Conservation (phyloP, 495 filamentous ascomycete species). For the Aspergillus funiculosus region DNA sequence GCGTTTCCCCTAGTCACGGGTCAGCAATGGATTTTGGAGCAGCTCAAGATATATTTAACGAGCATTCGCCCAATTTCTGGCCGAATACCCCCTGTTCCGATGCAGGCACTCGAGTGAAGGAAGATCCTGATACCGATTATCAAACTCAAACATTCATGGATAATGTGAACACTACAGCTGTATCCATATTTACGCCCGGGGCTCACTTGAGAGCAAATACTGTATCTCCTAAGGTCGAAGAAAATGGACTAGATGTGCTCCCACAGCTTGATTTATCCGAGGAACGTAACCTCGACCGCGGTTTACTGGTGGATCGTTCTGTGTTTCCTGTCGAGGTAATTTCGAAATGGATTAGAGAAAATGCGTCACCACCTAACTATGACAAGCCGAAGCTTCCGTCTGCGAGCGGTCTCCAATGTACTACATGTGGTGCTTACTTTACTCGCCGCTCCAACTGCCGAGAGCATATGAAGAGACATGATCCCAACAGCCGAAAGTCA, state of each 20-base stretch:
- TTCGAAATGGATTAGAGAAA: slow-evolving; percentile 12
- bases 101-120: slow-evolving; percentile 11
- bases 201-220: neutral
- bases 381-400: slow-evolving; percentile 14
- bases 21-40: slow-evolving; percentile 16
- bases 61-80: slow-evolving; percentile 21
- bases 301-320: neutral
- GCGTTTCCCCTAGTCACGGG: slow-evolving; percentile 25
- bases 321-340: slow-evolving; percentile 9
- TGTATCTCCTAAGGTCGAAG: neutral
- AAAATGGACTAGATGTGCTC: neutral
- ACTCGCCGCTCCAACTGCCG: slow-evolving; percentile 86
- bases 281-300: neutral
- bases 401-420: slow-evolving; percentile 59
- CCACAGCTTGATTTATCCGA: slow-evolving; percentile 1
- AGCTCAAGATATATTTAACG: slow-evolving; percentile 9
- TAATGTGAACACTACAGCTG: neutral
- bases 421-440: slow-evolving; percentile 73
- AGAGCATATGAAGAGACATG: slow-evolving; percentile 84
- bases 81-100: slow-evolving; percentile 20
- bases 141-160: slow-evolving; percentile 12
- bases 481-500: slow-evolving; percentile 64
- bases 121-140: slow-evolving; percentile 10
- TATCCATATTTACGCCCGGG: neutral
- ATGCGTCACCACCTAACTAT: slow-evolving; percentile 13